Evolutionary conservation across 164 flowering plant genomes (phyloP), one percentile per base, ranked within the genome.

Genomic region (Annona squamosa): DNA sequence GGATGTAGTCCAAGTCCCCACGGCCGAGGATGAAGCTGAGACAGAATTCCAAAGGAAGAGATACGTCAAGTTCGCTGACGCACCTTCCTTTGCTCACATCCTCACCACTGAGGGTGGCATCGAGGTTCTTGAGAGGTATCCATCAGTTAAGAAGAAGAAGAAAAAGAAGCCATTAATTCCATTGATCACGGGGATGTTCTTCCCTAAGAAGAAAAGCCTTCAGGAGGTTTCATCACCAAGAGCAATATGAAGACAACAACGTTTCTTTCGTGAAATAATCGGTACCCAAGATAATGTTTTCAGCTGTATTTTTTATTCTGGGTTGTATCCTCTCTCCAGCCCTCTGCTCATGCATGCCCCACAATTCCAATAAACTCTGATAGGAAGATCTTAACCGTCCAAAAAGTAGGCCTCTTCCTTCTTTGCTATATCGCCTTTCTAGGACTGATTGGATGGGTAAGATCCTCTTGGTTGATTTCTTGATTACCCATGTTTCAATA

Each of bases 61-160:
- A 78, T 89, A 86, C 12, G 92, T 90, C 41, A 86, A 80, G 52
- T 90, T 89, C 65, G 90, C 91, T 0, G 85, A 84, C 46, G 85
- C 95, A 64, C 92, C 91, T 69, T 73, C 84, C 7, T 46, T 90
- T 48, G 78, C 90, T 61, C 73, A 59, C 65, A 79, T 86, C 18
- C 72, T 81, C 4, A 72, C 41, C 78, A 69, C 74, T 48, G 82
- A 67, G 6, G 67, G 48, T 46, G 68, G 37, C 41, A 72, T 52
- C 13, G 74, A 76, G 64, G 75, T 74, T 48, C 69, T 72, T 2
- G 77, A 76, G 37, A 79, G 65, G 73, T 75, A 71, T 19, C 80
- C 78, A 68, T 73, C 81, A 12, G 0, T 69, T 52, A 81, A 83
- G 74, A 85, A 83, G 77, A 78, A 72, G 45, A 86, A 79, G 78